Evolutionary conservation across 768 basidiomycete species (phyloP).

Genomic region (Mycena maculata): DNA sequence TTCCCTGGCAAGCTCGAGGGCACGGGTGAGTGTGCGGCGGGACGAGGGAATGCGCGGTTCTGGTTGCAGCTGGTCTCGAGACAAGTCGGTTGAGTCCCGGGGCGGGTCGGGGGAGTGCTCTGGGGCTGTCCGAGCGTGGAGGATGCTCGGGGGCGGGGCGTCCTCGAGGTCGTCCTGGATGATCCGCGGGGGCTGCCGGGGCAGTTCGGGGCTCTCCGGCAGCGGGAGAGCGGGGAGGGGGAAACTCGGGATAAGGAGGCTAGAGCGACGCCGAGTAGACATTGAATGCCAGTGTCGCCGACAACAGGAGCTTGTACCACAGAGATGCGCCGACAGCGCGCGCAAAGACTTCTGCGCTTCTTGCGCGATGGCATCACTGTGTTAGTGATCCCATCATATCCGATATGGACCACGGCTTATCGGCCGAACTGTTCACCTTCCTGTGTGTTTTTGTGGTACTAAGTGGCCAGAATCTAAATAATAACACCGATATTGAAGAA

Average conservation of each 20-base stretch:
- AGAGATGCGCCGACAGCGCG: too few relatives aligned
- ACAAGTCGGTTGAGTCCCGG: too few relatives aligned
- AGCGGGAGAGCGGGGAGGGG: constrained; percentile 54
- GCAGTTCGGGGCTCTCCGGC: constrained; percentile 27
- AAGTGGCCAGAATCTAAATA: too few relatives aligned
- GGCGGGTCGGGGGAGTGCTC: constrained; percentile 48
- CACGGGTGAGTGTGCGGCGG: constrained; percentile 85
- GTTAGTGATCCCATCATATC: too few relatives aligned
- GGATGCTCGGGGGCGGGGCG: constrained; percentile 38
- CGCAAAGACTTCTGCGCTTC: too few relatives aligned
- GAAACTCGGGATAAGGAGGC: constrained; percentile 78
- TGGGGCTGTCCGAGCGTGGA: constrained; percentile 41
- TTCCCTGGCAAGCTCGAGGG: constrained; percentile 88
- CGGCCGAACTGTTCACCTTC: too few relatives aligned
- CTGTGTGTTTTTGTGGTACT: too few relatives aligned
- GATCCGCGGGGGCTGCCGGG: constrained; percentile 33
- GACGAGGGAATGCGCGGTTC: constrained; percentile 77
- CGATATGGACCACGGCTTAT: too few relatives aligned
- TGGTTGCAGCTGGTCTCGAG: constrained; percentile 48
- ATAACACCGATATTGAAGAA: too few relatives aligned
- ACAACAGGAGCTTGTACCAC: too few relatives aligned
- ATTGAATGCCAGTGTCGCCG: too few relatives aligned
- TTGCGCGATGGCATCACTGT: too few relatives aligned
- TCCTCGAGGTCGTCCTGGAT: constrained; percentile 39
- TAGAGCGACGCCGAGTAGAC: constrained; percentile 70